Conservation (phyloP, 768 basidiomycete genomes). For the Boletus subparvulus region DNA sequence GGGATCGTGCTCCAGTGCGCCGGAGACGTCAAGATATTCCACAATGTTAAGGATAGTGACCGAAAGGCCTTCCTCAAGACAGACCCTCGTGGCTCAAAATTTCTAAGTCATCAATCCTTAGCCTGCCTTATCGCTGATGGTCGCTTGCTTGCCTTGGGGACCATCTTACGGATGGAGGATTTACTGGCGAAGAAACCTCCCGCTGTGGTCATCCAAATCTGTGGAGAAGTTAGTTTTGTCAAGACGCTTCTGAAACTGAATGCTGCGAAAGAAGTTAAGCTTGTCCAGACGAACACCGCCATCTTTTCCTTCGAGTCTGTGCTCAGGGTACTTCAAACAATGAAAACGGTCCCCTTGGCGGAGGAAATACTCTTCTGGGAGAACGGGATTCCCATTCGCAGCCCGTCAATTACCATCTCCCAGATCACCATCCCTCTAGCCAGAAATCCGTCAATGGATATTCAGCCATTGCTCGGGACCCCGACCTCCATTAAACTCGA, state of each 20-base stretch:
- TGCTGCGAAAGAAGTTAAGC: conserved; percentile 34
- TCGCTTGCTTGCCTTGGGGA: conserved; percentile 52
- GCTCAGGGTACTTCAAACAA: conserved; percentile 53
- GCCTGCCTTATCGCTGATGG: conserved; percentile 50
- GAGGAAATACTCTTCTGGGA: conserved; percentile 58
- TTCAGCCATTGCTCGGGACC: conserved; percentile 39
- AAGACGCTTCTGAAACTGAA: conserved; percentile 44
- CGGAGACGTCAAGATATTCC: conserved; percentile 39
- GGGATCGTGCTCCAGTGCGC: conserved; percentile 41
- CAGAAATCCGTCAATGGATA: conserved; percentile 38
- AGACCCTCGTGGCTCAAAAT: conserved; percentile 32
- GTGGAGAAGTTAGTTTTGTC: conserved; percentile 39
- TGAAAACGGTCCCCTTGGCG: conserved; percentile 44
- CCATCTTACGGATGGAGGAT: conserved; percentile 53
- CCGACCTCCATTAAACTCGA: conserved; percentile 49
- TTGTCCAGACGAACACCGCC: conserved; percentile 60
- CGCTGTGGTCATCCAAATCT: conserved; percentile 51
- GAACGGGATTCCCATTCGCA: conserved; percentile 15
- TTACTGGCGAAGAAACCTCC: conserved; percentile 49
- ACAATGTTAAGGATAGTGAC: conserved; percentile 34
- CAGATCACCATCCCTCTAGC: conserved; percentile 32
- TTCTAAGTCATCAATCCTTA: conserved; percentile 54
- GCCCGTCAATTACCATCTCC: conserved; percentile 4
- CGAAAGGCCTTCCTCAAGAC: conserved; percentile 40
- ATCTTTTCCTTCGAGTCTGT: conserved; percentile 65